Conservation (phyloP, 2,329 filamentous ascomycete species). For the Coniochaeta pulveracea region DNA sequence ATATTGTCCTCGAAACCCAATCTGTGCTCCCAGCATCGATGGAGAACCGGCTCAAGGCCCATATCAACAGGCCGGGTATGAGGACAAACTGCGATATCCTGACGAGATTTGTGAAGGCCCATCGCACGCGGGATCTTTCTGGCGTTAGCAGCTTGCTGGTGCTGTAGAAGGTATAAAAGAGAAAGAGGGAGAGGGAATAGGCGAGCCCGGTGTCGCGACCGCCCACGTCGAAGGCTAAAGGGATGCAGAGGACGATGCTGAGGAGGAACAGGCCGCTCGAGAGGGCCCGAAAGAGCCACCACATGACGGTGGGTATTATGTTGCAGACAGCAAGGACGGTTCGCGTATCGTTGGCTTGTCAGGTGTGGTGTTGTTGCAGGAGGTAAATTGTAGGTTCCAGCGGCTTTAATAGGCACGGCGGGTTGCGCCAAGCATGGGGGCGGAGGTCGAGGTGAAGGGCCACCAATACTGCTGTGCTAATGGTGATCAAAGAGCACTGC, state of each 20-base stretch:
- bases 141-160: slow-evolving; percentile 70
- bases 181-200: slow-evolving; percentile 80
- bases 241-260: slow-evolving; percentile 89
- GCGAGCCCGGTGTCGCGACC: slow-evolving; percentile 88
- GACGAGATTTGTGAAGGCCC: slow-evolving; percentile 56
- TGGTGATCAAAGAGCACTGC: no score
- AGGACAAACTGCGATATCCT: slow-evolving; percentile 76
- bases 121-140: slow-evolving; percentile 64
- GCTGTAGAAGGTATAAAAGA: slow-evolving; percentile 87
- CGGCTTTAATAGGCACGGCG: no score
- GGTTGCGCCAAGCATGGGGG: no score
- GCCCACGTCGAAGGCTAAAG: slow-evolving; percentile 95
- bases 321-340: not conserved
- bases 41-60: slow-evolving; percentile 90
- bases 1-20: slow-evolving; percentile 76
- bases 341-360: not conserved
- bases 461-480: no score
- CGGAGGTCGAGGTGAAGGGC: no score
- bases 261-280: slow-evolving; percentile 79
- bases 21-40: slow-evolving; percentile 68
- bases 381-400: no score
- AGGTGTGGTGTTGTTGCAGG: no score
- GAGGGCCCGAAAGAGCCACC: slow-evolving; percentile 66
- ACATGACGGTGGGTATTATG: no score
- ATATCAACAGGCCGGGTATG: slow-evolving; percentile 79